These are phyloP conservation scores for Leccinum variicolor DNA, from an alignment of 768 basidiomycete genomes.

Conservation along the genomic window DNA sequence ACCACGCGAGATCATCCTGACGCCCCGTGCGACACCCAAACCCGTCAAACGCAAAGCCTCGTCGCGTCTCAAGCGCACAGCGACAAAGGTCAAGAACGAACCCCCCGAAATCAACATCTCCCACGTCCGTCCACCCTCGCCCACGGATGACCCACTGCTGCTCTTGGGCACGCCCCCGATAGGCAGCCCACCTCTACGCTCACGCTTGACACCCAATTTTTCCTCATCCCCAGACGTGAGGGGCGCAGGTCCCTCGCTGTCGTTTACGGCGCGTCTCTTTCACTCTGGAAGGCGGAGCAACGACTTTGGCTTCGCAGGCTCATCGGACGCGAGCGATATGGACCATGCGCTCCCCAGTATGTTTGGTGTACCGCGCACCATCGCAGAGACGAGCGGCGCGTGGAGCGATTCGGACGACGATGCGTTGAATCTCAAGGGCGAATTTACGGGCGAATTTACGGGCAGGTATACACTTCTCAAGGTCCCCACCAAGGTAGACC, in stretches of 20 bases:
- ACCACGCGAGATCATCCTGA: conserved; percentile 57
- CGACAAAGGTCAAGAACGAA: conserved; percentile 53
- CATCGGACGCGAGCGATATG: background rate
- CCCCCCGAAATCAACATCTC: conserved; percentile 60
- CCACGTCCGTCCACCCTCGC: conserved; percentile 65
- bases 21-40: conserved; percentile 32
- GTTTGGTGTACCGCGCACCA: conserved; percentile 9
- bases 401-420: conserved; percentile 33
- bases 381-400: conserved; percentile 3
- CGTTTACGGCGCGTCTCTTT: conserved; percentile 23
- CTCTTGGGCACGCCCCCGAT: conserved; percentile 45
- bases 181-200: conserved; percentile 19
- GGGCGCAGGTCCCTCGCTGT: background rate
- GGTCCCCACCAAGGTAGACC: conserved; percentile 63
- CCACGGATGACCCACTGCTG: conserved; percentile 72
- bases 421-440: conserved; percentile 42
- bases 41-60: conserved; percentile 36
- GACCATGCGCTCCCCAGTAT: conserved; percentile 13
- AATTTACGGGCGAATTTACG: conserved; percentile 67
- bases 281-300: conserved; percentile 2
- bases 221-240: conserved; percentile 27
- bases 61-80: conserved; percentile 20
- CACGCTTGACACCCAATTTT: conserved; percentile 37
- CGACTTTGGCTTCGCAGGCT: background rate
- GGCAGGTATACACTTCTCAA: conserved; percentile 55